Evolutionary conservation across 208 protist genomes (phyloP).

Genomic region (Entamoeba moshkovskii): DNA sequence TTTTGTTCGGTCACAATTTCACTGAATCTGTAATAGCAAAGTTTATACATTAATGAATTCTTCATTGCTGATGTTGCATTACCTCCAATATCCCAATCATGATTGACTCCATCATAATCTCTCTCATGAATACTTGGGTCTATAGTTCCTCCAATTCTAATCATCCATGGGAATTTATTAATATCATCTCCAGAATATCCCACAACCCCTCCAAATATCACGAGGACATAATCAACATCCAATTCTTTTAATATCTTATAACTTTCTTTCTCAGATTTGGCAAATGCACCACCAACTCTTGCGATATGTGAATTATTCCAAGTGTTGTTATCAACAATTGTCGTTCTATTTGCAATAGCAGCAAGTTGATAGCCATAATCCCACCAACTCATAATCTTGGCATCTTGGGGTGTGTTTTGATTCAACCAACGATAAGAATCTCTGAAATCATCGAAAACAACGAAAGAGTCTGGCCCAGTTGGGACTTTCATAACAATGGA

Average conservation of each 20-base stretch:
- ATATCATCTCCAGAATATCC: constrained; percentile 75
- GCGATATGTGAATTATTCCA: constrained; percentile 96
- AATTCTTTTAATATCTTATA: constrained; percentile 67
- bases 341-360: constrained; percentile 76
- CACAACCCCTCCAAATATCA: constrained; percentile 71
- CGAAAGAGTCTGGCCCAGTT: not conserved
- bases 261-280: constrained; percentile 59
- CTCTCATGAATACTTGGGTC: constrained; percentile 44
- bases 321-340: constrained; percentile 91
- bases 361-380: constrained; percentile 96
- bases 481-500: constrained; percentile 35
- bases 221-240: constrained; percentile 85
- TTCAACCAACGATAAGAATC: constrained; percentile 82
- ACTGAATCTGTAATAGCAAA: constrained; percentile 69
- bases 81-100: constrained; percentile 51
- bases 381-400: constrained; percentile 86
- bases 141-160: constrained; percentile 47
- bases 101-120: constrained; percentile 43
- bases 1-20: constrained; percentile 55
- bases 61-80: constrained; percentile 44
- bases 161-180: constrained; percentile 85
- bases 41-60: constrained; percentile 72
- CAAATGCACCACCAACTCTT: constrained; percentile 71
- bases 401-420: constrained; percentile 70
- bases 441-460: constrained; percentile 84